These are phyloP conservation scores for Colletotrichum acutatum DNA, from an alignment of 2,329 filamentous ascomycete genomes.

Conservation along the genomic window DNA sequence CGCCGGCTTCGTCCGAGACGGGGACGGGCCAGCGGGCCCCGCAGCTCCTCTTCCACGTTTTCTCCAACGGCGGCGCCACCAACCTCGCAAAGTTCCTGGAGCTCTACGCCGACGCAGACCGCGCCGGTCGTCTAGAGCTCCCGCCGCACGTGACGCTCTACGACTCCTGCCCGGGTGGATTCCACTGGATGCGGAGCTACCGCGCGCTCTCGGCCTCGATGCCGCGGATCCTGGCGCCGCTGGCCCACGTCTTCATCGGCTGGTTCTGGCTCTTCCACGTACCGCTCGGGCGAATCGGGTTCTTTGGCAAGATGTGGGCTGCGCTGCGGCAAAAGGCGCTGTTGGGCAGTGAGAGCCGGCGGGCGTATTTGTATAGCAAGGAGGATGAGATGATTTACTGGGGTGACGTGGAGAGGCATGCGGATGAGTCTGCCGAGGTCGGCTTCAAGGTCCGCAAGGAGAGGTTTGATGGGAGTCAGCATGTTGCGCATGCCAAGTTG, in stretches of 20 bases:
- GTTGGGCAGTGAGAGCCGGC: conserved; percentile 51
- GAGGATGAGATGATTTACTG: conserved; percentile 59
- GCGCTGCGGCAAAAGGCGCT: conserved; percentile 49
- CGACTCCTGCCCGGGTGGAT: conserved; percentile 62
- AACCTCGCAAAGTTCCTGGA: conserved; percentile 52
- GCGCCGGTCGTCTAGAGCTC: conserved; percentile 41
- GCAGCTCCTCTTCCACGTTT: conserved; percentile 58
- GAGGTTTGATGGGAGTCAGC: conserved; percentile 57
- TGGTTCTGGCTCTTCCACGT: conserved; percentile 46
- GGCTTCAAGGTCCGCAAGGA: conserved; percentile 57
- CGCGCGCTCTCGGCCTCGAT: conserved; percentile 51
- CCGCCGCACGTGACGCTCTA: conserved; percentile 57
- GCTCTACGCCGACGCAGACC: conserved; percentile 43
- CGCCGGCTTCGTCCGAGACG: conserved; percentile 16
- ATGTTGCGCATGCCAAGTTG: conserved; percentile 61
- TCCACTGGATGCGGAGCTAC: conserved; percentile 51
- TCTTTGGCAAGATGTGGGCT: conserved; percentile 47
- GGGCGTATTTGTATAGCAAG: conserved; percentile 64
- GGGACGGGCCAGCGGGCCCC: neutral
- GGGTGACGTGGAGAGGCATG: conserved; percentile 60
- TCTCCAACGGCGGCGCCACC: conserved; percentile 64
- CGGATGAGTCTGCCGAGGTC: conserved; percentile 48
- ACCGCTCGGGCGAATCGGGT: conserved; percentile 42
- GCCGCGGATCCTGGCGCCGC: conserved; percentile 46
- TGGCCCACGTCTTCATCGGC: conserved; percentile 48